Evolutionary conservation across 805 yeast genomes (phyloP).

Genomic region (Monosporozyma aerobia): DNA sequence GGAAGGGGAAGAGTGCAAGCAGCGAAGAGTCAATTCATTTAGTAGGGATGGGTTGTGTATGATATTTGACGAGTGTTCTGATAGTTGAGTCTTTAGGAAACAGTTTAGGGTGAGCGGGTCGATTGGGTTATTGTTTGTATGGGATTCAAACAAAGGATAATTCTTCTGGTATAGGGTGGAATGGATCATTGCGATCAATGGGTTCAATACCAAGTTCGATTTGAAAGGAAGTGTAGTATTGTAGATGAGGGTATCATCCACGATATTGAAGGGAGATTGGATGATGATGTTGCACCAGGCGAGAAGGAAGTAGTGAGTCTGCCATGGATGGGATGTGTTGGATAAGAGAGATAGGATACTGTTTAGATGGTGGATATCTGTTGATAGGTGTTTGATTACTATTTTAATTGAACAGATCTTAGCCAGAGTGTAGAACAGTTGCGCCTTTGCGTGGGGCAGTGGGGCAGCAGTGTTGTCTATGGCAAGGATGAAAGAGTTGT

Average conservation of each 20-base stretch:
- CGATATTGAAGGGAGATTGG: constrained; percentile 65
- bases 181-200: constrained; percentile 25
- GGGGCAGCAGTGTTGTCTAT: background rate
- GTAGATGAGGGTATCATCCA: constrained; percentile 30
- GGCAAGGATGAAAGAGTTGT: background rate
- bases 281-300: constrained; percentile 67
- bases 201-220: constrained; percentile 33
- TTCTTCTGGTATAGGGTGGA: constrained; percentile 27
- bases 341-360: constrained; percentile 24
- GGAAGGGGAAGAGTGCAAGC: background rate
- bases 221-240: constrained; percentile 32
- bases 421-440: constrained; percentile 47
- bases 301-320: constrained; percentile 40
- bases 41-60: no score
- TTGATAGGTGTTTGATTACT: constrained; percentile 48
- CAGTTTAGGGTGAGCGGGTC: constrained; percentile 15
- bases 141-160: background rate
- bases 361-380: constrained; percentile 46
- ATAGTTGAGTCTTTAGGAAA: constrained; percentile 8
- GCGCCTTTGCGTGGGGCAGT: background rate
- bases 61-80: background rate
- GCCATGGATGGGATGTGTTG: constrained; percentile 31
- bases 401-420: constrained; percentile 61
- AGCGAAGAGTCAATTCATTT: background rate
- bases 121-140: background rate